These are phyloP conservation scores for Mortierella sp. DNA, from an alignment of 371 early-diverging fungal species.

Conservation along the genomic window DNA sequence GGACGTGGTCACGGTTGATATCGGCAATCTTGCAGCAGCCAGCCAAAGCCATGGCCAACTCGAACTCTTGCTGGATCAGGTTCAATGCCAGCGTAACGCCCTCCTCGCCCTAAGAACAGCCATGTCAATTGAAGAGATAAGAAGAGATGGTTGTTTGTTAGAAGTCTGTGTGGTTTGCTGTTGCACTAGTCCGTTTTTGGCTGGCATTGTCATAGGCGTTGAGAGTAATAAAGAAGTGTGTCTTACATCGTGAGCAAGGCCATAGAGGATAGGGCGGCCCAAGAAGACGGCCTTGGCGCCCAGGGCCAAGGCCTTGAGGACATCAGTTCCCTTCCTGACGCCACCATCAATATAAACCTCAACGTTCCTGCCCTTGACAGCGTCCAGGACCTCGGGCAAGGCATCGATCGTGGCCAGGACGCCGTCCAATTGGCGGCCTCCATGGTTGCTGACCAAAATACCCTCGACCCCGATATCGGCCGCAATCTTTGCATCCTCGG, in stretches of 20 bases:
- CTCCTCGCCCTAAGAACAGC: constrained; percentile 78
- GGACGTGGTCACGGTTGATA: constrained; percentile 71
- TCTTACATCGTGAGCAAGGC: constrained; percentile 60
- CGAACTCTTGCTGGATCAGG: constrained; percentile 81
- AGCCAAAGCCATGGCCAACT: constrained; percentile 82
- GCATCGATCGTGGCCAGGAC: constrained; percentile 85
- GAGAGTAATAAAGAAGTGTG: neutral
- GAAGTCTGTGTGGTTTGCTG: too few species aligned
- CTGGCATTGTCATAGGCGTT: neutral
- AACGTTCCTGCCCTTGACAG: constrained; percentile 70
- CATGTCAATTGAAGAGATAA: constrained; percentile 57
- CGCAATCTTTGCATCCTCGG: constrained; percentile 92
- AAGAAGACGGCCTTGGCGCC: constrained; percentile 96
- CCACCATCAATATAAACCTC: constrained; percentile 96
- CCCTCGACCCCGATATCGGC: constrained; percentile 84
- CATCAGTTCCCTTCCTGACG: constrained; percentile 89
- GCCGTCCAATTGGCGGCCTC: constrained; percentile 95
- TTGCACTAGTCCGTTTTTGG: neutral
- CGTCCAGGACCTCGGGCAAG: constrained; percentile 86
- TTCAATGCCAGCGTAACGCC: constrained; percentile 84
- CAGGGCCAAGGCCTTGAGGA: constrained; percentile 94
- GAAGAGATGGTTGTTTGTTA: too few species aligned
- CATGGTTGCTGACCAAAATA: constrained; percentile 94
- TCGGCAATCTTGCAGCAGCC: constrained; percentile 74
- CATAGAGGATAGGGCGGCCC: constrained; percentile 87